phyloP scores from a whole-genome alignment of 345 rosid species.

The Pugionium dolabratum region DNA sequence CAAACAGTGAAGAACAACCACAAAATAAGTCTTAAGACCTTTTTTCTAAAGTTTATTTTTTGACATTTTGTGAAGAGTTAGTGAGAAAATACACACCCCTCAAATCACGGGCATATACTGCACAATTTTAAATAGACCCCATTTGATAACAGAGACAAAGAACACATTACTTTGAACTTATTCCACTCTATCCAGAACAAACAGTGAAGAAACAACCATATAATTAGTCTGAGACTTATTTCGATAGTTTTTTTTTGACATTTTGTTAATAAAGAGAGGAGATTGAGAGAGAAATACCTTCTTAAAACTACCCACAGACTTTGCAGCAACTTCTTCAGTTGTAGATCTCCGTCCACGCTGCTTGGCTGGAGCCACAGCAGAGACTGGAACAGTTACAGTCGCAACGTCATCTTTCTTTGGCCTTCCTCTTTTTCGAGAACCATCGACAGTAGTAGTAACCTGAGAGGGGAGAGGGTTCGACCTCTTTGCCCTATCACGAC shows the following conservation, averaged over 20 bases:
- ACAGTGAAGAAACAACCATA: slow-evolving; percentile 1
- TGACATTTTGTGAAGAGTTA: no score
- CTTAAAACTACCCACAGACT: slow-evolving; percentile 56
- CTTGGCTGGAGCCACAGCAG: slow-evolving; percentile 34
- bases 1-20: slow-evolving; percentile 4
- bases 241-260: not conserved
- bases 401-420: slow-evolving; percentile 46
- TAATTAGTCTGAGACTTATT: not conserved
- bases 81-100: no score
- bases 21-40: not conserved
- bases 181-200: not conserved
- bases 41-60: no score
- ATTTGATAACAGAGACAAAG: slow-evolving; percentile 3
- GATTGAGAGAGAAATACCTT: slow-evolving; percentile 49
- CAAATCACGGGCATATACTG: no score
- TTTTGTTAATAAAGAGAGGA: not conserved
- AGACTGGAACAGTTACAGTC: slow-evolving; percentile 1
- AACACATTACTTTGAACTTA: not conserved
- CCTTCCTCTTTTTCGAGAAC: slow-evolving; percentile 55
- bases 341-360: slow-evolving; percentile 55
- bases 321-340: slow-evolving; percentile 30
- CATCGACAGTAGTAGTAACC: not conserved
- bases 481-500: slow-evolving; percentile 35
- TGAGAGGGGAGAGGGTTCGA: not conserved
- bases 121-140: not conserved